Evolutionary conservation across 768 basidiomycete species (phyloP).

Genomic region (Daedaleopsis sinensis): DNA sequence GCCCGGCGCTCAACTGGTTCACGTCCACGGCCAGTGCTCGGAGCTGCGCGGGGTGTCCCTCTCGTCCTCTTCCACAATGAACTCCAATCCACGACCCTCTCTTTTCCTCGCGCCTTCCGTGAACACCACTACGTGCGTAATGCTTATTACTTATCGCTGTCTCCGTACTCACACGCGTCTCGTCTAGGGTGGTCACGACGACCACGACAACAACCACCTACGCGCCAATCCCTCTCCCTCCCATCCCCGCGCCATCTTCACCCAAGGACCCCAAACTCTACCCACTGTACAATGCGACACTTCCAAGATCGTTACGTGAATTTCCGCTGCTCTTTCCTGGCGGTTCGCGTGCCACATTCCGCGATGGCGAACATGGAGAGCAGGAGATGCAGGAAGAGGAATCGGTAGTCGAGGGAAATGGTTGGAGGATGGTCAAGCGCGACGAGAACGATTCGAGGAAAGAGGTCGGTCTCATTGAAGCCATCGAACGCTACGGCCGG

Average conservation of each 20-base stretch:
- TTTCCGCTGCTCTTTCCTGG: constrained; percentile 84
- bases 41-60: constrained; percentile 25
- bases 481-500: constrained; percentile 78
- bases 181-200: constrained; percentile 80
- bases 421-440: constrained; percentile 76
- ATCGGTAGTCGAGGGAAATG: constrained; percentile 60
- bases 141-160: constrained; percentile 3
- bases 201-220: constrained; percentile 90
- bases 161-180: constrained; percentile 4
- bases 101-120: constrained; percentile 80
- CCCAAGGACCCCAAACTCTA: constrained; percentile 82
- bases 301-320: constrained; percentile 72
- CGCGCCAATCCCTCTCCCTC: constrained; percentile 82
- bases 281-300: constrained; percentile 71
- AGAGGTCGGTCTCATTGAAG: constrained; percentile 71
- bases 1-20: constrained; percentile 12
- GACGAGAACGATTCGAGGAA: constrained; percentile 58
- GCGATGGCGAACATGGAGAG: constrained; percentile 65
- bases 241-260: constrained; percentile 67
- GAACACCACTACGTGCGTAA: constrained; percentile 78
- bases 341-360: constrained; percentile 79
- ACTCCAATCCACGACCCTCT: constrained; percentile 62
- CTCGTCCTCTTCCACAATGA: constrained; percentile 51
- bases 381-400: constrained; percentile 76
- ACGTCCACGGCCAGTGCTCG: constrained; percentile 21